Evolutionary conservation across 768 basidiomycete species (phyloP).

Genomic region (Lactifluus echinatus): DNA sequence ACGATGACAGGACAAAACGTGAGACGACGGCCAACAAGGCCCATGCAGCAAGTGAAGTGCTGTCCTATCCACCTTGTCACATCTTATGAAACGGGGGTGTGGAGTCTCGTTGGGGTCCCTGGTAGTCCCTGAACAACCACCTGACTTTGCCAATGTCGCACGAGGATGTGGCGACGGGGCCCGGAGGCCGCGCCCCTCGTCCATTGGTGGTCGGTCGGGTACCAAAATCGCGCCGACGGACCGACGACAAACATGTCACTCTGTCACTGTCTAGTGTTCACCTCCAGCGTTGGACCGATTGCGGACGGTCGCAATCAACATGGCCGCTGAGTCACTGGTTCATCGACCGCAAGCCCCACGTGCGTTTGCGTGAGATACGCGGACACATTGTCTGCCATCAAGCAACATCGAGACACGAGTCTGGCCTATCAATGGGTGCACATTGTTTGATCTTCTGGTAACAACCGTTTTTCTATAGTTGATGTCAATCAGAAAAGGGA

Average conservation of each 20-base stretch:
- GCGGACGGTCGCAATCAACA: too few species aligned
- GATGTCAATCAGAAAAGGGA: not conserved
- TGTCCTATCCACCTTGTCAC: not conserved
- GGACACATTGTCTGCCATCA: not conserved
- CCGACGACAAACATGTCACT: not conserved
- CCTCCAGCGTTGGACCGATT: not conserved
- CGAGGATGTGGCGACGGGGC: not conserved
- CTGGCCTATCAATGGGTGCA: not conserved
- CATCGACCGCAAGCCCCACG: not conserved
- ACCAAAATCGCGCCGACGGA: too few species aligned
- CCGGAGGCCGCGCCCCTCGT: not conserved
- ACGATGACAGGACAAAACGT: not conserved
- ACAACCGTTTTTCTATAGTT: not conserved
- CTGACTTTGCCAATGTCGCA: not conserved
- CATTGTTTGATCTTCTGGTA: not conserved
- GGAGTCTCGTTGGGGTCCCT: not conserved
- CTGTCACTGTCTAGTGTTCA: not conserved
- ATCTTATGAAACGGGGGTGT: not conserved
- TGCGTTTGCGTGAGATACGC: not conserved
- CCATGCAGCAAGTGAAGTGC: not conserved
- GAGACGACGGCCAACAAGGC: not conserved
- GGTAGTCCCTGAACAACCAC: not conserved
- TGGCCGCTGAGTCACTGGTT: not conserved
- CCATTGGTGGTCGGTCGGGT: too few species aligned
- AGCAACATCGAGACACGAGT: not conserved